Base-by-base conservation (phyloP, 2,329 filamentous ascomycete species). In the Trichoderma oligosporum region DNA sequence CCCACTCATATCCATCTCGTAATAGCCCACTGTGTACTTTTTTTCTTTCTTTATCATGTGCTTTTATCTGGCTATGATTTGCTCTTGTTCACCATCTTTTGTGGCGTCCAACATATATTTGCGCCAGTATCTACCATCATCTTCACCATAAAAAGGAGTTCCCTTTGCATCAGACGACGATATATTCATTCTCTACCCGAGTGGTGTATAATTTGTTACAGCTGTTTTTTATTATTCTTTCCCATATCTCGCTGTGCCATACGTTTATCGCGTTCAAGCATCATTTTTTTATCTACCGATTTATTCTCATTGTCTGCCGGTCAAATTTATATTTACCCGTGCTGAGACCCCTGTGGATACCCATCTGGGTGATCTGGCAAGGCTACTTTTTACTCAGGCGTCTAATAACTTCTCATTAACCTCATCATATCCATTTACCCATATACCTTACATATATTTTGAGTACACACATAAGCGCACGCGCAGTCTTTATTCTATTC, bases 291-390 rank as follows among this genome's bases (percentile, higher is more conserved):
- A 6, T 24, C 4, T 53, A 16, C 33, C 47, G 33, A 39, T 39
- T 18, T 39, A 25, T 29, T 36, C 42, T 56, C 42, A 24, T 48
- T 38, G 48, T 35, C 33, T 31, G 53, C 44, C 39, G 39, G 53
- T 47, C 53, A 47, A 33, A 31, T 46, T 16, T 18, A 14, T 38
- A 7, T 35, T 39, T 24, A 25, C 35, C 24, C 33, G 44, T 33
- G 42, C 20, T 35, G 33, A 55, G 42, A 33, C 41, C 51, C 51
- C 11, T 22, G 51, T 38, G 25, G 56, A 58, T 53, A 58, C 48
- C 56, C 56, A 58, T 58, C 56, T 54, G 39, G 56, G 27, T 48
- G 48, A 58, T 58, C 56, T 47, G 35, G 48, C 48, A 54, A 58
- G 56, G 56, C 48, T 48, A 27, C 31, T 57, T 55, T 35, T 44